Evolutionary conservation across 768 basidiomycete species (phyloP), one percentile per base, ranked within the genome.

Genomic region (Xerocomellus intermedius): DNA sequence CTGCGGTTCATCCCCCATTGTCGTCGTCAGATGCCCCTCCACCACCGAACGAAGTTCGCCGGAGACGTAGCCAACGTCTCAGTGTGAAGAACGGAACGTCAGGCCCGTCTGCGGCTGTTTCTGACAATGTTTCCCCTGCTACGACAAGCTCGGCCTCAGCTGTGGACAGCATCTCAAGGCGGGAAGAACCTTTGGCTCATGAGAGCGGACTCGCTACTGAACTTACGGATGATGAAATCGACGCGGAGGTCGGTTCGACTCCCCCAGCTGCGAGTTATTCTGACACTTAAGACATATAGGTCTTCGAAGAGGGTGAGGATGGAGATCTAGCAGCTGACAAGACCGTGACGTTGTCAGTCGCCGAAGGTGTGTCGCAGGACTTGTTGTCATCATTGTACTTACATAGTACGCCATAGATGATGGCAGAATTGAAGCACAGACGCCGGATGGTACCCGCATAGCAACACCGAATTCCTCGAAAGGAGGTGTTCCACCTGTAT

Each of bases 361-460:
- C 81, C 19, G 88, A 91, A 74, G 91, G 90, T 88, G 60, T 45
- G 75, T 64, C n/a, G 41, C 19, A 38, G 36, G 3, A 32, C 13
- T 39, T 24, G 26, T 17, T 47, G 30, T 17, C 16, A 42, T 45
- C 30, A 26, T 17, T 38, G 6, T 61, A 30, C 55, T 63, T 5
- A 64, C 47, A n/a, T 42, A n/a, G 50, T 36, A 2, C 30, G 17
- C 42, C 22, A 10, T 54, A 89, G 94, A 96, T 71, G 95, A 94
- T 8, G 86, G 89, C n/a, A 91, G 89, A 69, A 82, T 98, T 9
- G 93, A 94, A 66, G 97, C 95, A 2, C 92, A 97, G 69, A 98
- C 97, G 0, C 95, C 97, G 4, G 94, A 98, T 60, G 97, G 97
- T 1, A 98, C 95, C 0, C 84, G 94, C 16, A 86, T 99, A 30